Evolutionary conservation across 306 rosid genomes (phyloP).

Genomic region (Cyclanthera cordifolia): DNA sequence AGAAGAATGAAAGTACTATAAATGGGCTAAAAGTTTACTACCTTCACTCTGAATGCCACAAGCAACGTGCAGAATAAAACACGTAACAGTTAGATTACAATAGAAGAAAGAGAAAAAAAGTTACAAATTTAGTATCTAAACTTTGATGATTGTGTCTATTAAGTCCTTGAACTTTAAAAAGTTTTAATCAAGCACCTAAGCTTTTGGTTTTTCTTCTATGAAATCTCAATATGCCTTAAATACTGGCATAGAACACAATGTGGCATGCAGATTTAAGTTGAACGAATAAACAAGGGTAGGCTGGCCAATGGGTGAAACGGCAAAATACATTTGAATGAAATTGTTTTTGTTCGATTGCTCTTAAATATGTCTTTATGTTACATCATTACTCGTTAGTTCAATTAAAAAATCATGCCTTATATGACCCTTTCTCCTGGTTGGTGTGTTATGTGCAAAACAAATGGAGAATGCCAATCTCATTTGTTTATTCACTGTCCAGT

Average conservation of each 20-base stretch:
- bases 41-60: constrained; percentile 75
- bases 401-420: not conserved
- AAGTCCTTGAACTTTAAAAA: not conserved
- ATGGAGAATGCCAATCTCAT: no score
- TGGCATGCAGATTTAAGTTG: not conserved
- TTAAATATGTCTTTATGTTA: not conserved
- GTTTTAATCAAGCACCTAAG: not conserved
- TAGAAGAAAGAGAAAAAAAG: not conserved
- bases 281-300: not conserved
- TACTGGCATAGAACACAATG: not conserved
- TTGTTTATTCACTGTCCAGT: no score
- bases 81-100: constrained; percentile 26
- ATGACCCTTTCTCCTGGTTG: no score
- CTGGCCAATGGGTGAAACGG: not conserved
- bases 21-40: constrained; percentile 38
- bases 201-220: not conserved
- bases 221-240: not conserved
- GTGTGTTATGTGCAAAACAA: no score
- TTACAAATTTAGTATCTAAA: not conserved
- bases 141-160: not conserved
- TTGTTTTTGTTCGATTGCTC: not conserved
- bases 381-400: not conserved
- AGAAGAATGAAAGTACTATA: not conserved
- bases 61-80: constrained; percentile 24
- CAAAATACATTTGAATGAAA: not conserved